These are phyloP conservation scores for Phtheirospermum japonicum DNA, from an alignment of 257 asterid genomes.

Conservation along the genomic window DNA sequence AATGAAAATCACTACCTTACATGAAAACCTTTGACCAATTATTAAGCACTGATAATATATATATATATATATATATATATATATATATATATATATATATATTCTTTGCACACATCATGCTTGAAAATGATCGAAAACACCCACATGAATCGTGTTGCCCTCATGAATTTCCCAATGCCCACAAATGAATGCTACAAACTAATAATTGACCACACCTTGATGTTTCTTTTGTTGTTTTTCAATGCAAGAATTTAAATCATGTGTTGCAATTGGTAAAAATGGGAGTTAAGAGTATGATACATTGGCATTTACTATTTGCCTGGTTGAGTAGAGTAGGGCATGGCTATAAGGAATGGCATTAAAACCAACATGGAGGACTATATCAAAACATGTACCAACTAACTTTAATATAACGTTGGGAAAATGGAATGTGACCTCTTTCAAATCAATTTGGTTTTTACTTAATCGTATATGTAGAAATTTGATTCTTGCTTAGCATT, in stretches of 20 bases:
- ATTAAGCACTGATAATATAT: too few relatives aligned
- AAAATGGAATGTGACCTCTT: too few relatives aligned
- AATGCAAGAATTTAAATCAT: constrained; percentile 7
- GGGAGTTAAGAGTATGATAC: neutral
- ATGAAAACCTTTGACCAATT: too few relatives aligned
- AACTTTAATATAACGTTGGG: neutral
- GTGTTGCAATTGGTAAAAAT: constrained; percentile 8
- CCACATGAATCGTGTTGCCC: neutral
- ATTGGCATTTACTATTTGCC: constrained; percentile 11
- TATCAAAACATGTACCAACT: neutral
- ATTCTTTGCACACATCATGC: neutral
- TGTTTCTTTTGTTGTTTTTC: neutral
- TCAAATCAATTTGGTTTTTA: too few relatives aligned
- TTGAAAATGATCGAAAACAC: neutral
- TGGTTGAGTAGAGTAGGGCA: neutral
- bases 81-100: too few relatives aligned
- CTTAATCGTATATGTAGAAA: too few relatives aligned
- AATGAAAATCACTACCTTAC: too few relatives aligned
- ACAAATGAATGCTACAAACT: constrained; percentile 17
- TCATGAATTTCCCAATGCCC: constrained; percentile 1
- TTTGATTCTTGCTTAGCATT: too few relatives aligned
- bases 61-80: too few relatives aligned
- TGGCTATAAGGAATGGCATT: neutral
- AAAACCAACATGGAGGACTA: neutral
- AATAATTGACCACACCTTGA: constrained; percentile 25